Evolutionary conservation across 2,329 filamentous ascomycete genomes (phyloP).

Genomic region (Huntiella moniliformis): DNA sequence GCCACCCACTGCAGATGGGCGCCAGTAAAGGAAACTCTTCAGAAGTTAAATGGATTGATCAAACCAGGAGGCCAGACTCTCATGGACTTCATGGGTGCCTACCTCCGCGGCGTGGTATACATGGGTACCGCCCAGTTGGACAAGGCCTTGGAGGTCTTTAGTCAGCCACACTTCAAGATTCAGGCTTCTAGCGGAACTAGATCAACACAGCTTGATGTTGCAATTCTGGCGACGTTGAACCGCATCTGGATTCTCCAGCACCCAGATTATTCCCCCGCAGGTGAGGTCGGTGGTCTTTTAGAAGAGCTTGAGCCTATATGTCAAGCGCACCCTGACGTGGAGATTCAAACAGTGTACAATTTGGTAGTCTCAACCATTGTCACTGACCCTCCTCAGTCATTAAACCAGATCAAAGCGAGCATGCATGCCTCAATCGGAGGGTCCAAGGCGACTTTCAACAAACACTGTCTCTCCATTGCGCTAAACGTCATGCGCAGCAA

Average conservation of each 20-base stretch:
- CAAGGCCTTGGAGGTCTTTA: slow-evolving; percentile 49
- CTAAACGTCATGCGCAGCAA: slow-evolving; percentile 70
- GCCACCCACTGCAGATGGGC: slow-evolving; percentile 55
- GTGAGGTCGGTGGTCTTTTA: slow-evolving; percentile 40
- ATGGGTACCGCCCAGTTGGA: slow-evolving; percentile 60
- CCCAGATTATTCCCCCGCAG: slow-evolving; percentile 35
- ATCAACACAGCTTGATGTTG: slow-evolving; percentile 42
- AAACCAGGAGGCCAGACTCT: slow-evolving; percentile 24
- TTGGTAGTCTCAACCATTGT: slow-evolving; percentile 52
- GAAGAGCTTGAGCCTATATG: slow-evolving; percentile 50
- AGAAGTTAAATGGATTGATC: slow-evolving; percentile 29
- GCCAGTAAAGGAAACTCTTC: slow-evolving; percentile 38
- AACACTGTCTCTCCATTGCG: slow-evolving; percentile 63
- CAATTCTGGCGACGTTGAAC: slow-evolving; percentile 49
- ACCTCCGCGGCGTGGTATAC: slow-evolving; percentile 55
- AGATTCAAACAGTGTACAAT: slow-evolving; percentile 61
- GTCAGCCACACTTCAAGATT: slow-evolving; percentile 39
- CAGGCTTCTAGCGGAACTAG: slow-evolving; percentile 23
- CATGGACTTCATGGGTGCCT: slow-evolving; percentile 35
- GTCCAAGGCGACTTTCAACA: slow-evolving; percentile 52
- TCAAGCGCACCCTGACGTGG: slow-evolving; percentile 47
- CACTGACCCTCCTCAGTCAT: slow-evolving; percentile 41
- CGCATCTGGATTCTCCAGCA: slow-evolving; percentile 55
- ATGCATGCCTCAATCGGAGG: slow-evolving; percentile 55
- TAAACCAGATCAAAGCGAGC: slow-evolving; percentile 61